Evolutionary conservation across 202 grass and related monocot species (phyloP), one percentile per base, ranked within the genome.

Genomic region (Digitaria exilis): DNA sequence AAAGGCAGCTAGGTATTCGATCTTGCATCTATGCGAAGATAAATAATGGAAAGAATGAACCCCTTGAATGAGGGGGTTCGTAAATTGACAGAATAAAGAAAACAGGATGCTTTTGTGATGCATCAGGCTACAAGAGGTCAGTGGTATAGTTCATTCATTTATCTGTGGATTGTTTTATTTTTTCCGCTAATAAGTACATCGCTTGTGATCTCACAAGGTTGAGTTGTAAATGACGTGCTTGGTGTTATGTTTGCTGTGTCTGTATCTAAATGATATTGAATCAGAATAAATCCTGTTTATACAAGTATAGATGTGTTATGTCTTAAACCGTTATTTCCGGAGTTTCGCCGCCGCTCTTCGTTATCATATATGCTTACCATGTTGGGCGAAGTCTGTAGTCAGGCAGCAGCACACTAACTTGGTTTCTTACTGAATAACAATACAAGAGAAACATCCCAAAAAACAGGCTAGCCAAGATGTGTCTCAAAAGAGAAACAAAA

Each of bases 61-160:
- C 44, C 68, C 76, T 79, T 48, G 39, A 39, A 30, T 46, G 68
- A 43, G 43, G 63, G 66, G 58, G 14, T n/a, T 64, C n/a, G 42
- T 65, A 52, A 78, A 79, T 84, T 22, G 73, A 31, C 17, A 26
- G 54, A 77, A 87, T 54, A 75, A 60, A 28, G 19, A 63, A 60
- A 49, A 44, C 61, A 21, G 30, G 78, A 82, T 44, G 46, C 75
- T 44, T 73, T 80, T 69, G 52, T 60, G 10, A 46, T 81, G 29
- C 52, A 82, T 41, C 75, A 48, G 65, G 45, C 68, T 80, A 84
- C 75, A n/a, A n/a, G n/a, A 68, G 29, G 24, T 34, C 51, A n/a
- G n/a, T 54, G n/a, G 77, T 77, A 63, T 73, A 68, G 42, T 75
- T 76, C 42, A 3, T 67, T 67, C 77, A 86, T 87, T 52, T 31